phyloP scores from a whole-genome alignment of 306 rosid species.

The Acacia acuminata region DNA sequence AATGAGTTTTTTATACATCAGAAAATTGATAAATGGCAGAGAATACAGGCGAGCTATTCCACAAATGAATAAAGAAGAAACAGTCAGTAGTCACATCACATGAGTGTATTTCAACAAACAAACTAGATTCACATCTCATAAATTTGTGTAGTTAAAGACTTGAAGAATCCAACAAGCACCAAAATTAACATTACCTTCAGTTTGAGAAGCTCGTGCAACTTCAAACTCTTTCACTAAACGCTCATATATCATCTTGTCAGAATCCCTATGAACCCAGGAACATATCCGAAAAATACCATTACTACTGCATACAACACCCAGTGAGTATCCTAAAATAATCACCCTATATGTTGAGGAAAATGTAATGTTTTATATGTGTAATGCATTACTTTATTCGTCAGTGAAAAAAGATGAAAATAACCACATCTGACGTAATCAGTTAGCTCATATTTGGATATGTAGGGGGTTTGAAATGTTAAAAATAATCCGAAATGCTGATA shows the following conservation, averaged over 20 bases:
- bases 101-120: conserved; percentile 16
- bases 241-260: conserved; percentile 83
- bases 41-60: background rate
- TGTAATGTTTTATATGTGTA: background rate
- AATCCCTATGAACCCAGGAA: conserved; percentile 59
- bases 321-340: background rate
- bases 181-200: conserved; percentile 64
- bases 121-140: conserved; percentile 18
- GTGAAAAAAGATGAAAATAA: background rate
- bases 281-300: background rate
- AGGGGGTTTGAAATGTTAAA: background rate
- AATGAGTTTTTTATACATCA: background rate
- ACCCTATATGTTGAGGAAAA: background rate
- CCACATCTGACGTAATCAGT: background rate
- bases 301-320: conserved; percentile 10
- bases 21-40: conserved; percentile 6
- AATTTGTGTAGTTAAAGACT: conserved; percentile 18
- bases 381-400: background rate
- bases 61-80: conserved; percentile 16
- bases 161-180: conserved; percentile 16
- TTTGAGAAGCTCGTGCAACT: conserved; percentile 82
- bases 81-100: conserved; percentile 8
- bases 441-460: background rate
- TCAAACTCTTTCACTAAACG: conserved; percentile 88
- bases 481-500: background rate